Percentiles rank a stretch among this genome's conserved stretches.
These are phyloP conservation scores for Tylopilus intermedius DNA, from an alignment of 768 basidiomycete species.

Conservation along the genomic window DNA sequence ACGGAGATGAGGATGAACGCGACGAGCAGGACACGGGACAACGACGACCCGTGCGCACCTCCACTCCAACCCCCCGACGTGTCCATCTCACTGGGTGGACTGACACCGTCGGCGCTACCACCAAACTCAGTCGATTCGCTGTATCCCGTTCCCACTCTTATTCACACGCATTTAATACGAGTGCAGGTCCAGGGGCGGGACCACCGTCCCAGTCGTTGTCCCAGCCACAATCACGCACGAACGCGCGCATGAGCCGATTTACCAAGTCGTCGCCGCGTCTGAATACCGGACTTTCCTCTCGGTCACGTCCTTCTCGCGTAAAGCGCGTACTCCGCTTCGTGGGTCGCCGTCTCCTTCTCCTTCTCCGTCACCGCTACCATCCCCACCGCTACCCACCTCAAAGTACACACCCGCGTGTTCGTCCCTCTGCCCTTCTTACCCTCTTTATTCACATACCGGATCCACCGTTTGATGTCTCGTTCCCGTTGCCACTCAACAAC, in stretches of 20 bases:
- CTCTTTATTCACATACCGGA: conserved; percentile 7
- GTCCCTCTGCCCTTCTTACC: neutral
- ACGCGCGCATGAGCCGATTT: neutral
- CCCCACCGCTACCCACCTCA: neutral
- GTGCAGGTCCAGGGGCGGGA: neutral
- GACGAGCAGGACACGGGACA: conserved; percentile 4
- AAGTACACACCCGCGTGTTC: neutral
- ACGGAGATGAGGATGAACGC: neutral
- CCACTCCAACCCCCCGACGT: conserved; percentile 20
- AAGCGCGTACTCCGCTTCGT: neutral
- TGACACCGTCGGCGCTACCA: conserved; percentile 45
- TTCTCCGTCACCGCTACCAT: neutral
- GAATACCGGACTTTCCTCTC: neutral
- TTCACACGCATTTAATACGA: neutral
- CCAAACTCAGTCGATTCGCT: conserved; percentile 50
- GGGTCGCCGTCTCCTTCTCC: neutral
- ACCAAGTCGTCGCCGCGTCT: neutral
- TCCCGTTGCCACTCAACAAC: conserved; percentile 18
- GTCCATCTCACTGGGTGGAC: conserved; percentile 55
- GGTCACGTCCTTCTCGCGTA: neutral
- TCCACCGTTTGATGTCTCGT: conserved; percentile 21
- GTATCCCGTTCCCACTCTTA: conserved; percentile 20
- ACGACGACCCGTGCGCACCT: conserved; percentile 13
- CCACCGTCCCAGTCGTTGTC: neutral
- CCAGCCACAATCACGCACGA: neutral